Base-by-base conservation (phyloP, 2,329 filamentous ascomycete genomes). In the Trichoderma guizhouense region DNA sequence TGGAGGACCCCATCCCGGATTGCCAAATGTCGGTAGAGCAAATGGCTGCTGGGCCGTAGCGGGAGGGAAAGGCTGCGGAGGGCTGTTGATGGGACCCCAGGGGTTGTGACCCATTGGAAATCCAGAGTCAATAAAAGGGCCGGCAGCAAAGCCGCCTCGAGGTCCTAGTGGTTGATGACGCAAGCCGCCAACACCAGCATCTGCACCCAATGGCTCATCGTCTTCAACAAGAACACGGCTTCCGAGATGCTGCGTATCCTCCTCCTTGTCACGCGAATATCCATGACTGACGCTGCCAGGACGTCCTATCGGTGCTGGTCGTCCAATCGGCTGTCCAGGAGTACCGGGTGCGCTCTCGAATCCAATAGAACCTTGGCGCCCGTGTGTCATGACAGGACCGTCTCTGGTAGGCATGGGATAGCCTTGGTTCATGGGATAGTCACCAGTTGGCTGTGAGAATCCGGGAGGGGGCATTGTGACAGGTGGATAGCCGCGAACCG, bases 191-290 rank as follows among this genome's bases (percentile, higher is more conserved):
- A 75, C 71, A 61, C 78, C 78, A 28, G 79, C 71, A 12, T 82
- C 81, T 24, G 75, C 69, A 7, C 81, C 79, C 39, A 85, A 83
- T 74, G 82, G 87, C 79, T 85, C 92, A 82, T 85, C 93, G 78
- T 97, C 94, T 73, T 91, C 91, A 61, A 98, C 85, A 14, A 99
- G 85, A 14, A 95, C 96, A 76, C 94, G 95, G 81, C 95, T 98
- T 14, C 96, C 96, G 30, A 99, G 86, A 76, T 96, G 94, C 73
- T 91, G 89, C 74, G 90, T 92, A 69, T 93, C 89, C 70, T 95
- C 93, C 24, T 94, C 84, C 71, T 84, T 82, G 30, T 86, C 85
- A 62, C 76, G 77, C 64, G 83, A 83, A 58, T 85, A 86, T 15
- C 87, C 87, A 61, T 88, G 86, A 18, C 86, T 86, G 28, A 89